Conservation (phyloP, 208 protist species). For the Leishmania mexicana region DNA sequence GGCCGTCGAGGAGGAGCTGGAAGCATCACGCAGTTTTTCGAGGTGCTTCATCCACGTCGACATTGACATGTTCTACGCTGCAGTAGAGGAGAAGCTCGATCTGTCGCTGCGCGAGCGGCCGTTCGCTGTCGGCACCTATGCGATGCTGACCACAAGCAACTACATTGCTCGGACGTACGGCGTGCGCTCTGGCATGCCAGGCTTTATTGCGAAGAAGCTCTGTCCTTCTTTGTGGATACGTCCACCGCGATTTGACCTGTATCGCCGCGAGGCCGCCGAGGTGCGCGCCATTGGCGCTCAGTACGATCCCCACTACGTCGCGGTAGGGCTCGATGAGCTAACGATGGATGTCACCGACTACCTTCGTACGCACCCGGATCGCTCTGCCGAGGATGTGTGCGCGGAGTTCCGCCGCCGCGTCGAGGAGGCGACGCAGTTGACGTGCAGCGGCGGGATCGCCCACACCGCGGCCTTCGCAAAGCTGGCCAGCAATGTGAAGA, state of each 20-base stretch:
- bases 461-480: slow-evolving; percentile 83
- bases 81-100: slow-evolving; percentile 84
- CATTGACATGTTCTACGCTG: slow-evolving; percentile 93
- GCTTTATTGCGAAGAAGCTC: slow-evolving; percentile 89
- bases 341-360: slow-evolving; percentile 74
- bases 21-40: slow-evolving; percentile 47
- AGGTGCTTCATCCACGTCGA: slow-evolving; percentile 68
- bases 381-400: slow-evolving; percentile 44
- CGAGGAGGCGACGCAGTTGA: slow-evolving; percentile 53
- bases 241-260: slow-evolving; percentile 60
- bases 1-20: slow-evolving; percentile 32
- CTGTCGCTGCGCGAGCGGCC: slow-evolving; percentile 74
- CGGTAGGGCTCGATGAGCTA: slow-evolving; percentile 70
- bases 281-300: slow-evolving; percentile 59
- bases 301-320: slow-evolving; percentile 77
- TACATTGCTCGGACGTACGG: slow-evolving; percentile 94
- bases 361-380: slow-evolving; percentile 13
- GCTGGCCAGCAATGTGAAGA: slow-evolving; percentile 85
- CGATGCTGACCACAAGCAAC: slow-evolving; percentile 93
- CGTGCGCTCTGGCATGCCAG: slow-evolving; percentile 94
- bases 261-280: slow-evolving; percentile 44
- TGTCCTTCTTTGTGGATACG: slow-evolving; percentile 80
- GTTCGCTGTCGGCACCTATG: slow-evolving; percentile 91
- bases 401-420: slow-evolving; percentile 48
- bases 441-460: slow-evolving; percentile 73